Base-by-base conservation (phyloP, 352 stramenopile genomes). In the Pythium phragmitis region DNA sequence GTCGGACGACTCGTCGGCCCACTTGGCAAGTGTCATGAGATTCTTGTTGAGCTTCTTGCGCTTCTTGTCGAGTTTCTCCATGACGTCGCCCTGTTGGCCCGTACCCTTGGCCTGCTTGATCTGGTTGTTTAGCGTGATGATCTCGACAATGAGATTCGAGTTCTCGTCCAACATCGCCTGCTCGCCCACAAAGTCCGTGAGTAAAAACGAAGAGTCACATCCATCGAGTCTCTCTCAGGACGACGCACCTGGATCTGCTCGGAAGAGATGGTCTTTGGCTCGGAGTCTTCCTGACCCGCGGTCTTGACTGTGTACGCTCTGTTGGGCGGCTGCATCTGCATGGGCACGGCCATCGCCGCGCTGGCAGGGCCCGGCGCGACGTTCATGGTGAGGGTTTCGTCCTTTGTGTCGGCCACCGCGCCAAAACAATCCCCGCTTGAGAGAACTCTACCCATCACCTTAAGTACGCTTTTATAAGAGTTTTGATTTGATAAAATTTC, bases 41-140 rank as follows among this genome's bases (percentile, higher is more conserved):
- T 95, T 95, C 69, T 88, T 89, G 74, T 95, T 95, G 53, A 95
- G 86, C 64, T 88, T 87, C 63, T 95, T 93, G 60, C 86, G 80
- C 70, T 95, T 95, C 77, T 93, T 93, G 69, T 95, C 84, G 37
- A 95, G 72, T 65, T 93, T 92, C 54, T 95, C 84, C 45, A 81
- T 89, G 67, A 92, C 83, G 41, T 93, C 84, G 46, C 79, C 78
- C 48, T 92, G 74, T 52, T 91, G 80, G 16, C 73, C 64, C 30
- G 80, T 92, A 13, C 86, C 86, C 45, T 92, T 92, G 17, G 82
- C 84, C 51, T 91, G 82, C 60, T 95, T 95, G 58, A 95, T 91
- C 63, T 91, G 75, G 63, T 88, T 95, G 66, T 95, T 95, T 13
- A 95, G 80, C 51, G 81, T 82, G 66, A 95, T 95, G 73, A 95